Base-by-base conservation (phyloP, 352 stramenopile genomes). In the Thraustochytrium sp. region DNA sequence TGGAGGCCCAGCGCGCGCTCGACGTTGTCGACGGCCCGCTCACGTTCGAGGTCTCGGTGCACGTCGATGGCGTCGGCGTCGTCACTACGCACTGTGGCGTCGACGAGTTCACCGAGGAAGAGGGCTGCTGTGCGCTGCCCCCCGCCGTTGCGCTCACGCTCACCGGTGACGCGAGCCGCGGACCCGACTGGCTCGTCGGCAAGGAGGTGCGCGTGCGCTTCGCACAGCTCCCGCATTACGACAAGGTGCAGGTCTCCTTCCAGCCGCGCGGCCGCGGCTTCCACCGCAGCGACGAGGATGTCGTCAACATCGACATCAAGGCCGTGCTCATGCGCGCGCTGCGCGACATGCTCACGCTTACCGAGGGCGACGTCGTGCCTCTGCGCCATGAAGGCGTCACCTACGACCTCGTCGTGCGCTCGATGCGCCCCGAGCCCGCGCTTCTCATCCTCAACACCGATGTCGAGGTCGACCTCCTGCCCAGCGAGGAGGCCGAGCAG, bases 291-390 rank as follows among this genome's bases (percentile, higher is more conserved):
- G 74, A 55, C 53, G 55, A 74, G 0, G 53, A 77, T 18, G 87
- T 91, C 23, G 89, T 90, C 34, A 87, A 93, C 65, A 89, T 95
- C 62, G 92, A 95, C 82, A 90, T 94, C 31, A 94, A 94, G 85
- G 83, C 87, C 46, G 85, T 94, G n/a, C 75, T 95, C 13, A 89
- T 94, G 85, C 87, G 89, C 2, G 89, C 90, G 21, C 87, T 95
- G 0, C 36, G 76, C 16, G 61, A 84, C 37, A 46, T 62, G 56
- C 63, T 91, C 72, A 94, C 90, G 65, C 87, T 94, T 37, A 92
- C 89, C 8, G 85, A 89, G 34, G 91, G 90, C 61, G 92, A 95
- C 85, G 77, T 91, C 36, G 78, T 95, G 56, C 90, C 93, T 34
- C 88, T 95, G 8, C 88, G 90, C 13, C 89, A 94, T 72, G 91